Evolutionary conservation across 805 yeast genomes (phyloP), one percentile per base, ranked within the genome.

Genomic region (Saccharomycopsis microspora): DNA sequence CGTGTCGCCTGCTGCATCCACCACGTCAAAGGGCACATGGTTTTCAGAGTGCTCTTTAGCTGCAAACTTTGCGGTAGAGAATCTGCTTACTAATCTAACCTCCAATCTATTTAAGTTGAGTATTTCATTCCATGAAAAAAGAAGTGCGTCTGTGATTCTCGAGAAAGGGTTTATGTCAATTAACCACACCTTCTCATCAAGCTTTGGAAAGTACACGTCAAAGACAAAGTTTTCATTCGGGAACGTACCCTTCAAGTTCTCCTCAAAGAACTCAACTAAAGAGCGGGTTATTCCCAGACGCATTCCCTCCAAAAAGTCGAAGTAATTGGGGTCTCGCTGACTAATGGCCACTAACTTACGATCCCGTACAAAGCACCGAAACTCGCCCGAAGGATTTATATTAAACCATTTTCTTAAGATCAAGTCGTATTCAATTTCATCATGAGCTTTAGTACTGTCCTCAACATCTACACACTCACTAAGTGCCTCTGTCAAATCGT

Each of bases 11-110:
- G 85, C 71, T 2, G 96, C 96, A 60, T 87, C 93, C 3, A 93
- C 83, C 27, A 93, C 78, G 58, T 93, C 99, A 45, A 75, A 71
- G 0, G 99, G 99, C 3, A 93, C 96, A 58, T 85, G 89, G 60
- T 81, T 86, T 57, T 90, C 95, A 2, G 95, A 77, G 59, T 86
- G 90, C 44, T 86, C 95, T 54, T 83, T 85, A 0, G 78, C 65
- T 0, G 86, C 82, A 67, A 88, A 88, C 32, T 90, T 68, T 0
- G 87, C 85, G 5, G 84, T 66, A 52, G 87, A 85, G 27, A 76
- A 76, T 55, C 78, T 75, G 1, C 78, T 72, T 4, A 90, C 80
- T 9, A 90, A 61, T 32, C 97, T 66, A 27, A 90, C 60, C 43
- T 73, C 80, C 48, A 70, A 73, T 3, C 59, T 62, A 5, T 48